Evolutionary conservation across 768 basidiomycete genomes (phyloP).

Genomic region (Lactarius hatsudake): DNA sequence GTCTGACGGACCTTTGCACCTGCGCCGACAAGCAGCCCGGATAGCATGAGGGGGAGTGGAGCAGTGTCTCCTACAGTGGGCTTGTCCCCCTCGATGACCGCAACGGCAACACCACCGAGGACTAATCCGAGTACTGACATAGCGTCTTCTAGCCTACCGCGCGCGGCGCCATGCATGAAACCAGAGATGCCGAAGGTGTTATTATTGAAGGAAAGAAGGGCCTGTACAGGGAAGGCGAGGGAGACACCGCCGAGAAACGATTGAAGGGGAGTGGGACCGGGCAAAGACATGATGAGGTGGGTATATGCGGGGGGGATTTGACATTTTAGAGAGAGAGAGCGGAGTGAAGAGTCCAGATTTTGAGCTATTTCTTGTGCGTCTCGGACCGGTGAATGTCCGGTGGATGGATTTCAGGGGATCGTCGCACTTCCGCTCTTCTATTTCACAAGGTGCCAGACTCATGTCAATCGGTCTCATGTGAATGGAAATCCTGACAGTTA

Average conservation of each 20-base stretch:
- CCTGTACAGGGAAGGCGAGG: constrained; percentile 50
- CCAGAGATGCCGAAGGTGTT: constrained; percentile 60
- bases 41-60: constrained; percentile 38
- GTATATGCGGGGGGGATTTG: constrained; percentile 6
- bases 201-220: constrained; percentile 53
- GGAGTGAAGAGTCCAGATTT: not conserved
- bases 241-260: constrained; percentile 56
- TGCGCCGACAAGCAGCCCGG: constrained; percentile 56
- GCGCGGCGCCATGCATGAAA: constrained; percentile 51
- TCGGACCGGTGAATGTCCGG: not conserved
- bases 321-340: not conserved
- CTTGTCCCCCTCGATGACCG: constrained; percentile 39
- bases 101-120: constrained; percentile 46
- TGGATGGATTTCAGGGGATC: not conserved
- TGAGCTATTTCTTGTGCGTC: not conserved
- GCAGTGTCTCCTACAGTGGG: constrained; percentile 30
- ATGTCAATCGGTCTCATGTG: not conserved
- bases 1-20: constrained; percentile 42
- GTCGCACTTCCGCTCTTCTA: not conserved
- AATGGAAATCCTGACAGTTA: not conserved
- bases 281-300: constrained; percentile 1
- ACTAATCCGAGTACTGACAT: constrained; percentile 47
- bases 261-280: constrained; percentile 38
- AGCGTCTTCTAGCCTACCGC: constrained; percentile 44
- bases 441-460: not conserved